Evolutionary conservation across 2,329 filamentous ascomycete genomes (phyloP), one percentile per base, ranked within the genome.

Genomic region (Botrytis hyacinthi): DNA sequence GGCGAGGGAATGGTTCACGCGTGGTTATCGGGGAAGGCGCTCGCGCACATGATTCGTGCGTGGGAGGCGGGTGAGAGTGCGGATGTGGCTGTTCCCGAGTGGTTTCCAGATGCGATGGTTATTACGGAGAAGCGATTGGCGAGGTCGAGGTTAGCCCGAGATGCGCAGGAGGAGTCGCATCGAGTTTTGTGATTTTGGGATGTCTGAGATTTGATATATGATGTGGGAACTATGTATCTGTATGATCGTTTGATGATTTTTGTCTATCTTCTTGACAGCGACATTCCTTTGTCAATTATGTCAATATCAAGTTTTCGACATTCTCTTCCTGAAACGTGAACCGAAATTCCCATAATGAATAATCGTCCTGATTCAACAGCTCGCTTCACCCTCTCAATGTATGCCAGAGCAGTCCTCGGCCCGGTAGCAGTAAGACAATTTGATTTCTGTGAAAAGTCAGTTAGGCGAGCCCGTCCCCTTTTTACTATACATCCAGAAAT

Each of bases 1-100:
- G 70, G 70, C 4, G 70, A 63, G 26, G 70, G 70, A 32, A 72
- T 72, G 70, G 59, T 66, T 29, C 70, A 72, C 35, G 48, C 48
- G 22, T 84, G 84, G 32, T 78, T 84, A 0, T 77, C 81, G 8
- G 82, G 81, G 16, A 83, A 84, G 74, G 84, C 81, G 4, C 70
- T 86, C 20, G 82, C 81, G 1, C 75, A 79, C 32, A 86, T 87
- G 84, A 76, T 85, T 14, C 44, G 48, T 8, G 75, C 80, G 4
- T 79, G 76, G 6, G 51, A 57, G 0, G 67, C 74, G 0, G 83
- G 82, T 67, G 78, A 80, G n/a, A 82, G 83, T 1, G 82, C 81
- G 1, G 18, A 37, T 29, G 29, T 16, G 10, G 22, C 6, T 18
- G 20, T 70, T 20, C 68, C 68, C 0, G 68, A 61, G n/a, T 70